Conservation (phyloP, 2,329 filamentous ascomycete genomes). For the Helotiales sp. region DNA sequence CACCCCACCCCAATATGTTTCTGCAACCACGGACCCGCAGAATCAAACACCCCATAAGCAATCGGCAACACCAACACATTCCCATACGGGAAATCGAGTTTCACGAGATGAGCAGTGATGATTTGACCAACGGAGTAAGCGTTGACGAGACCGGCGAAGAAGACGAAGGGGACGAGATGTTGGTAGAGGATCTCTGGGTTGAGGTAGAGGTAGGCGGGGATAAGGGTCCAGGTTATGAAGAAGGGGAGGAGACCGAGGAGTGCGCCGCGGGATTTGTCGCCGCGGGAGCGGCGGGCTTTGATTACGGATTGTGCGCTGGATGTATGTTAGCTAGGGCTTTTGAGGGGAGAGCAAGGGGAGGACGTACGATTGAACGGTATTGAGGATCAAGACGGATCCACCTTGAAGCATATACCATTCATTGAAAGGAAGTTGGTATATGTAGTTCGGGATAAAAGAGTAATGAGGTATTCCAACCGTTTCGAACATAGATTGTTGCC, state of each 20-base stretch:
- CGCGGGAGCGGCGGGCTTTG: slow-evolving; percentile 71
- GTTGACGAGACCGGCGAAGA: slow-evolving; percentile 88
- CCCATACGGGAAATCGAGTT: slow-evolving; percentile 84
- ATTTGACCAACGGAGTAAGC: slow-evolving; percentile 95
- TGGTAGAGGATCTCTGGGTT: slow-evolving; percentile 80
- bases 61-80: slow-evolving; percentile 84
- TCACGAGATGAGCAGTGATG: slow-evolving; percentile 90
- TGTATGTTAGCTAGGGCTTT: slow-evolving; percentile 40
- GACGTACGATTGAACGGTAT: slow-evolving; percentile 67
- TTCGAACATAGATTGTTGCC: slow-evolving; percentile 83
- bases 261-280: slow-evolving; percentile 70
- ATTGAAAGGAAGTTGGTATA: slow-evolving; percentile 84
- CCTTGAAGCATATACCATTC: slow-evolving; percentile 94
- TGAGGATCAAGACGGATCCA: slow-evolving; percentile 75
- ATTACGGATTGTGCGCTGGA: slow-evolving; percentile 87
- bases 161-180: slow-evolving; percentile 84
- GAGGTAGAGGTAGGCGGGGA: slow-evolving; percentile 77
- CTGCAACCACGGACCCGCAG: slow-evolving; percentile 67
- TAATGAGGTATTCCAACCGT: slow-evolving; percentile 65
- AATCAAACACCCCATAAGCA: slow-evolving; percentile 76
- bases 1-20: slow-evolving; percentile 62
- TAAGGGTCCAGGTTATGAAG: slow-evolving; percentile 72
- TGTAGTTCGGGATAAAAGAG: slow-evolving; percentile 61
- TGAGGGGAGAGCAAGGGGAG: not conserved
- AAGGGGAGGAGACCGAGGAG: slow-evolving; percentile 84